Percentiles rank a stretch among this genome's conserved stretches.
phyloP scores from a whole-genome alignment of 192 early-diverging fungal genomes.

The Backusella sp. region DNA sequence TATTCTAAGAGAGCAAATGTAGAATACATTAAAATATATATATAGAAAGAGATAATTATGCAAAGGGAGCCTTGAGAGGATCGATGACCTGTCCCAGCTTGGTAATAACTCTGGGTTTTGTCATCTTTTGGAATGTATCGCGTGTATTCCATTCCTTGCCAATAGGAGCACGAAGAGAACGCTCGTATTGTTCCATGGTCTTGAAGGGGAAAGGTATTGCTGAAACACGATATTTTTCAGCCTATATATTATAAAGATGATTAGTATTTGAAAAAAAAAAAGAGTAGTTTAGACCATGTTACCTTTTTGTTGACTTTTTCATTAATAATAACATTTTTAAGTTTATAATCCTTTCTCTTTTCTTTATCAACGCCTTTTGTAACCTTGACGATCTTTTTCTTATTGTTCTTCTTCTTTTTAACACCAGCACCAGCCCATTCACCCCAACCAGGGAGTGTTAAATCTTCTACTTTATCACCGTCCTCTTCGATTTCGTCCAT shows the following conservation, averaged over 20 bases:
- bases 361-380: slow-evolving; percentile 57
- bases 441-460: slow-evolving; percentile 95
- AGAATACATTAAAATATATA: slow-evolving; percentile 7
- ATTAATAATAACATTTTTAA: slow-evolving; percentile 91
- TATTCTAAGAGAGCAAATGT: neutral
- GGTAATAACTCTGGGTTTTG: slow-evolving; percentile 79
- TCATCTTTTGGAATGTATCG: slow-evolving; percentile 66
- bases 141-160: slow-evolving; percentile 96
- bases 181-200: slow-evolving; percentile 86
- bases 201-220: slow-evolving; percentile 85
- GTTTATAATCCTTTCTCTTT: slow-evolving; percentile 69
- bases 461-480: slow-evolving; percentile 73
- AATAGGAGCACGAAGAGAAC: slow-evolving; percentile 77
- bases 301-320: slow-evolving; percentile 85
- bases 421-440: slow-evolving; percentile 71
- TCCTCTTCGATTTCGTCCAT: slow-evolving; percentile 65
- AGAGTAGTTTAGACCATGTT: neutral
- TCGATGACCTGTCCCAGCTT: slow-evolving; percentile 87
- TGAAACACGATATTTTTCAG: slow-evolving; percentile 40
- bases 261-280: too few relatives aligned
- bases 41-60: slow-evolving; percentile 27
- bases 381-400: slow-evolving; percentile 42
- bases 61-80: slow-evolving; percentile 71
- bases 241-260: too few relatives aligned
- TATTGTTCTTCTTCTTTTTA: slow-evolving; percentile 41